Conservation (phyloP, 192 early-diverging fungal genomes). For the Umbelopsis ramanniana region DNA sequence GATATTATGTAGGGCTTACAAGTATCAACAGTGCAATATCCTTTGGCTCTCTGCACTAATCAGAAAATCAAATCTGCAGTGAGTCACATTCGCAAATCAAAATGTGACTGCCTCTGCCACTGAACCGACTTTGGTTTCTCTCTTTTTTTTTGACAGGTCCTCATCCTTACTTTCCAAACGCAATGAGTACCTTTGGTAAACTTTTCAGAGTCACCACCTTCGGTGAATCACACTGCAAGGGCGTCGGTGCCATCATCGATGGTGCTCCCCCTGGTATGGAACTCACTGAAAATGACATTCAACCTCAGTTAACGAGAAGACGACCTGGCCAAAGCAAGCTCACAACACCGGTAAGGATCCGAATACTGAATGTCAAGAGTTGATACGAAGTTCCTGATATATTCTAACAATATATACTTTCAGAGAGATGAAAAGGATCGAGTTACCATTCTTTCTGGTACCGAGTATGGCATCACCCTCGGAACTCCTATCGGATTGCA, state of each 20-base stretch:
- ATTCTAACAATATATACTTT: not conserved
- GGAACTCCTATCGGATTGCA: constrained; percentile 95
- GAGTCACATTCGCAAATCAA: not conserved
- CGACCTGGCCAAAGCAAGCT: constrained; percentile 95
- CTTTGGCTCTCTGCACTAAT: too few relatives aligned
- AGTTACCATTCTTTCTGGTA: constrained; percentile 91
- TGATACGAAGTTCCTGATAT: constrained; percentile 1
- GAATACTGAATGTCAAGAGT: not conserved
- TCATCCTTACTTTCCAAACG: not conserved
- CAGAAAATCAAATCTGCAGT: not conserved
- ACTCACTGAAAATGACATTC: constrained; percentile 89
- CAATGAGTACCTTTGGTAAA: constrained; percentile 86
- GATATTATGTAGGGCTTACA: too few relatives aligned
- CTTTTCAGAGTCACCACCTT: constrained; percentile 91
- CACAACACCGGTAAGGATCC: constrained; percentile 83
- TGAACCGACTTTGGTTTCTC: not conserved
- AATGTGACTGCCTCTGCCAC: not conserved
- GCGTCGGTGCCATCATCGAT: constrained; percentile 95
- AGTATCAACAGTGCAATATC: too few relatives aligned
- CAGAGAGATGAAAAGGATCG: constrained; percentile 95
- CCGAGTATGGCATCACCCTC: constrained; percentile 89
- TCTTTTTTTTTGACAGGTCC: not conserved
- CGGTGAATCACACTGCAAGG: constrained; percentile 99
- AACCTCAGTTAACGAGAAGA: constrained; percentile 89
- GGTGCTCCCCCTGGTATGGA: constrained; percentile 94